phyloP scores from a whole-genome alignment of 1,139 yeast genomes.

The Candida gigantensis region DNA sequence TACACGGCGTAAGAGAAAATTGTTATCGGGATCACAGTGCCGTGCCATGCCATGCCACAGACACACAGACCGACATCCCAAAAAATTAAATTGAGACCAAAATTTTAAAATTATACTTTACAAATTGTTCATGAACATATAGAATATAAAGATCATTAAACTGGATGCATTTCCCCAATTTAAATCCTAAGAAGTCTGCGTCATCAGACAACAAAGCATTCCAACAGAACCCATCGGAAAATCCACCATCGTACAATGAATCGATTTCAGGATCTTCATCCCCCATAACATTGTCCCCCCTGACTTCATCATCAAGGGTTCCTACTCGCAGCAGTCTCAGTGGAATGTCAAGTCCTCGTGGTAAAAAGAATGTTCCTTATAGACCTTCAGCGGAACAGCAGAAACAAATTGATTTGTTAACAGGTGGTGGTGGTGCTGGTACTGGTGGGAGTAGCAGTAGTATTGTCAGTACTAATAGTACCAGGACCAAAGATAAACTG shows the following conservation, averaged over 20 bases:
- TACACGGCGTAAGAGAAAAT: too few species aligned
- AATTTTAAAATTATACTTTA: too few species aligned
- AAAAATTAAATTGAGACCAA: too few species aligned
- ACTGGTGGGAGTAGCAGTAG: too few species aligned
- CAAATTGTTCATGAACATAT: too few species aligned
- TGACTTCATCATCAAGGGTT: constrained; percentile 2
- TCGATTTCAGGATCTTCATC: constrained; percentile 3
- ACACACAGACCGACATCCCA: too few species aligned
- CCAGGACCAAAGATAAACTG: too few species aligned
- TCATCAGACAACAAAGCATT: neutral
- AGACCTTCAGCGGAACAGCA: constrained; percentile 39
- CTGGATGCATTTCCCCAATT: constrained; percentile 3
- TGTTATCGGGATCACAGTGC: too few species aligned
- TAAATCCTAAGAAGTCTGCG: neutral
- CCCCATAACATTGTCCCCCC: constrained; percentile 4
- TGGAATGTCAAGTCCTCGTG: neutral
- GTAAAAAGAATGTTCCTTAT: constrained; percentile 28
- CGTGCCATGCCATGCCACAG: too few species aligned
- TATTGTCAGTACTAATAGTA: too few species aligned
- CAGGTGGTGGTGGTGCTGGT: neutral
- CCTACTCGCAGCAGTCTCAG: neutral
- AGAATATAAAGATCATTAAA: too few species aligned
- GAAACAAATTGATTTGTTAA: constrained; percentile 32
- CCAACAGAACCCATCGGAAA: constrained; percentile 1
- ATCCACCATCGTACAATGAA: constrained; percentile 5